phyloP scores from a whole-genome alignment of 2,329 filamentous ascomycete genomes.

The Fragosphaeria purpurea region DNA sequence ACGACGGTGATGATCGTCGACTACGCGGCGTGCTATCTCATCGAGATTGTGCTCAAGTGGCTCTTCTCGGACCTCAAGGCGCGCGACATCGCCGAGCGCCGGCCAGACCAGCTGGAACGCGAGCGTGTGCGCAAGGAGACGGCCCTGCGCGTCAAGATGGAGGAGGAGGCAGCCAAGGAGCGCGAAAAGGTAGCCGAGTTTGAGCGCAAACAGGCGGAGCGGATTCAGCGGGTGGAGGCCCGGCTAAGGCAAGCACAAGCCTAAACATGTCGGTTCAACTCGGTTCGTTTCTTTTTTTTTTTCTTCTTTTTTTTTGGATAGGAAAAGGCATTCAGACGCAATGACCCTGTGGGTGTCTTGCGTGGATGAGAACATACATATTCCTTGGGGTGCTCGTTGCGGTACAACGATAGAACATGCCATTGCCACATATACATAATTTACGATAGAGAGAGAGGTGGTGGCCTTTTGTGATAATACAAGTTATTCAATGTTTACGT shows the following conservation, averaged over 20 bases:
- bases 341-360: too few relatives aligned
- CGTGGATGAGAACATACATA: too few relatives aligned
- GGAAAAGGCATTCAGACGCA: too few relatives aligned
- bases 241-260: too few relatives aligned
- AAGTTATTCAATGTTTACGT: too few relatives aligned
- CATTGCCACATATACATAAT: too few relatives aligned
- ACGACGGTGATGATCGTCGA: constrained; percentile 78
- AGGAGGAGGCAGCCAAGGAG: constrained; percentile 42
- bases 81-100: constrained; percentile 81
- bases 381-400: too few relatives aligned
- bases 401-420: too few relatives aligned
- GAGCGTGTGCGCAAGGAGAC: constrained; percentile 60
- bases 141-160: constrained; percentile 38
- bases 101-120: constrained; percentile 74
- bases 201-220: constrained; percentile 46
- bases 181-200: constrained; percentile 48
- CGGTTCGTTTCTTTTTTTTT: too few relatives aligned
- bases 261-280: too few relatives aligned
- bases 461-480: too few relatives aligned
- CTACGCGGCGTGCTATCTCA: constrained; percentile 74
- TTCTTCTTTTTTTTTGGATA: background rate
- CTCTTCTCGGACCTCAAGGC: constrained; percentile 86
- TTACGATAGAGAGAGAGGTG: too few relatives aligned
- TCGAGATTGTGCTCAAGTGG: constrained; percentile 77
- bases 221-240: constrained; percentile 11